phyloP scores from a whole-genome alignment of 306 rosid species.

The Heteromeles arbutifolia region DNA sequence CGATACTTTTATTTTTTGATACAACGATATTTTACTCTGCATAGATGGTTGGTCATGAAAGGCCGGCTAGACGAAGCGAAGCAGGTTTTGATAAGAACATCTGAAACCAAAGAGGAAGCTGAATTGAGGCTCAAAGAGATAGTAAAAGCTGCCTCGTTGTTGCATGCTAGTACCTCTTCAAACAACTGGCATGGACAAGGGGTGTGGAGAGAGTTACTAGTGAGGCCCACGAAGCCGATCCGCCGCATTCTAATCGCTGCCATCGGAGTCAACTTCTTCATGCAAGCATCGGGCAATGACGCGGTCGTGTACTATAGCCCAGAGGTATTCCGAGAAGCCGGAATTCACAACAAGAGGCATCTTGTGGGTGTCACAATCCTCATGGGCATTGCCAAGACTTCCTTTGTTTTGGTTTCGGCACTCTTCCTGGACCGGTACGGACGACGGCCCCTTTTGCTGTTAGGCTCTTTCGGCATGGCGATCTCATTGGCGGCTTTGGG shows the following conservation, averaged over 20 bases:
- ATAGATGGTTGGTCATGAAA: conserved; percentile 57
- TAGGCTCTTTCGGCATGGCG: conserved; percentile 65
- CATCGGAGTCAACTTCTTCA: conserved; percentile 70
- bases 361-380: conserved; percentile 60
- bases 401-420: conserved; percentile 49
- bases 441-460: conserved; percentile 52
- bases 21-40: background rate
- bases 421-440: conserved; percentile 58
- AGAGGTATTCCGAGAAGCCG: conserved; percentile 54
- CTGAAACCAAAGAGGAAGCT: conserved; percentile 44
- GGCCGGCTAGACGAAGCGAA: conserved; percentile 40
- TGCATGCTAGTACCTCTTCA: conserved; percentile 1
- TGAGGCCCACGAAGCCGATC: conserved; percentile 40
- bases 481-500: conserved; percentile 51
- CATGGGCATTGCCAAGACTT: conserved; percentile 61
- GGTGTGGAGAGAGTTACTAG: conserved; percentile 60
- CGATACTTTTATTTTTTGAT: no score
- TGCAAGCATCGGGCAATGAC: conserved; percentile 96
- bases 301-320: conserved; percentile 81
- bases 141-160: conserved; percentile 21
- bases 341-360: conserved; percentile 39
- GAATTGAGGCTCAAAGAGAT: conserved; percentile 47
- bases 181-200: conserved; percentile 28
- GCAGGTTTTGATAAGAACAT: conserved; percentile 28
- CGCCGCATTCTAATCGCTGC: conserved; percentile 63